A percentile compares a stretch with the other conserved stretches of the same genome.
Conservation (phyloP, 163 green algal genomes). For the Scenedesmus sp. region DNA sequence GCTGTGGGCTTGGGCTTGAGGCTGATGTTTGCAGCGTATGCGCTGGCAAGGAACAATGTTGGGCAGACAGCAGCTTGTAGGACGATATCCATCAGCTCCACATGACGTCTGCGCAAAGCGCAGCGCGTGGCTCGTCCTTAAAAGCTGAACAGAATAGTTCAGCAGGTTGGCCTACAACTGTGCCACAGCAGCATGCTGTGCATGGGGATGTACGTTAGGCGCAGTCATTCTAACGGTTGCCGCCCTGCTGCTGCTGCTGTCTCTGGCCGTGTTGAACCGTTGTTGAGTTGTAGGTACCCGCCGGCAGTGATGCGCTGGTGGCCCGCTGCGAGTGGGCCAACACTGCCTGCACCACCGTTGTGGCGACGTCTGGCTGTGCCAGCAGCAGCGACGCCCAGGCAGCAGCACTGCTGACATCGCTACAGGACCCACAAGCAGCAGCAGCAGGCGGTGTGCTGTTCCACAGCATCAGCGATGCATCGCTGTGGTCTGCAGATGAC, state of each 20-base stretch:
- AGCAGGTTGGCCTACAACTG: too few relatives aligned
- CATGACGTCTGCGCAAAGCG: too few relatives aligned
- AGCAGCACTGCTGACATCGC: background rate
- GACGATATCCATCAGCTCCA: too few relatives aligned
- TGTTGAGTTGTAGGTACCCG: background rate
- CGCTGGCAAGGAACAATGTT: background rate
- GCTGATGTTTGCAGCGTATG: background rate
- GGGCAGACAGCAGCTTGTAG: too few relatives aligned
- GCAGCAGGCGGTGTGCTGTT: background rate
- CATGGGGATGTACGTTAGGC: background rate
- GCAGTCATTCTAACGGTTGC: background rate
- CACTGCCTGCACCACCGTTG: background rate
- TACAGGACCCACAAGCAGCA: background rate
- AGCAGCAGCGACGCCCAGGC: background rate
- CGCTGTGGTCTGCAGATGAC: conserved; percentile 5
- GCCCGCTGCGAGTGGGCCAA: conserved; percentile 28
- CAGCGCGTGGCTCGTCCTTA: too few relatives aligned
- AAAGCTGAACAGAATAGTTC: too few relatives aligned
- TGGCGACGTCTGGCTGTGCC: background rate
- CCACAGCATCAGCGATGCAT: background rate
- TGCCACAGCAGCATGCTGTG: background rate
- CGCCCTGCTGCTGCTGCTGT: background rate
- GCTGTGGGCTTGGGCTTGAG: background rate
- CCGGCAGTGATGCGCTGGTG: background rate
- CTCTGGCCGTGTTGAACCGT: background rate